A percentile compares a stretch with the other conserved stretches of the same genome.
Evolutionary conservation across 1,139 yeast species (phyloP).

Genomic region (Trichomonascaceae sp.): DNA sequence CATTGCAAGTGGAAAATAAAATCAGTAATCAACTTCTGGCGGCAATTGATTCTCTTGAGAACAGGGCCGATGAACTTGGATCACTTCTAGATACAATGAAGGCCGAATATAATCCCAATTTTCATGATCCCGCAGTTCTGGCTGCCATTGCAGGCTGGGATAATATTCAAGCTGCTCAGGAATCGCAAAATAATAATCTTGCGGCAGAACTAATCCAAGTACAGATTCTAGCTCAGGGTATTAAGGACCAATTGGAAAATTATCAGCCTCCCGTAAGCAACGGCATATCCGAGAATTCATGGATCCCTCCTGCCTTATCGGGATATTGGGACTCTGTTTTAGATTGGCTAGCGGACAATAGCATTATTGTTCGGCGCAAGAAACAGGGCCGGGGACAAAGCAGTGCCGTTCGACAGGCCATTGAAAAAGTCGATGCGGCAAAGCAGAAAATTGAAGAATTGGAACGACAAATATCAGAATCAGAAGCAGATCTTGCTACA

Average conservation of each 20-base stretch:
- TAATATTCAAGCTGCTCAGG: conserved; percentile 20
- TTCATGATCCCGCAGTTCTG: conserved; percentile 84
- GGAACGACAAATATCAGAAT: conserved; percentile 20
- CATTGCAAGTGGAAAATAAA: conserved; percentile 2
- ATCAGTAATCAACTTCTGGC: conserved; percentile 6
- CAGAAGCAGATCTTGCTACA: conserved; percentile 17
- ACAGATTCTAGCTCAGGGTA: not conserved
- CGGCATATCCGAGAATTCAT: conserved; percentile 1
- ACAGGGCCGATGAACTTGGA: conserved; percentile 36
- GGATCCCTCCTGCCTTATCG: conserved; percentile 10
- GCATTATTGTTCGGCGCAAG: conserved; percentile 19
- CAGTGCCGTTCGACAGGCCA: conserved; percentile 18
- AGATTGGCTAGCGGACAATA: conserved; percentile 24
- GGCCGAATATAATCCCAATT: conserved; percentile 73
- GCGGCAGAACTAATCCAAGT: conserved; percentile 2
- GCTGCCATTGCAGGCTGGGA: conserved; percentile 58
- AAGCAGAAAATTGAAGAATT: conserved; percentile 23
- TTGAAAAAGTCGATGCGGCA: conserved; percentile 25
- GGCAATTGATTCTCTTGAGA: conserved; percentile 1
- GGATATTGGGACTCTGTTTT: conserved; percentile 10
- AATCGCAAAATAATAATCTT: not conserved
- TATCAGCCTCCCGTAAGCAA: conserved; percentile 6
- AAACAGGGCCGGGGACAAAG: conserved; percentile 8
- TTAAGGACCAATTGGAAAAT: conserved; percentile 7
- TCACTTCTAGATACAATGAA: conserved; percentile 39